Base-by-base conservation (phyloP, 2,329 filamentous ascomycete genomes). In the Ophiostoma australiae region DNA sequence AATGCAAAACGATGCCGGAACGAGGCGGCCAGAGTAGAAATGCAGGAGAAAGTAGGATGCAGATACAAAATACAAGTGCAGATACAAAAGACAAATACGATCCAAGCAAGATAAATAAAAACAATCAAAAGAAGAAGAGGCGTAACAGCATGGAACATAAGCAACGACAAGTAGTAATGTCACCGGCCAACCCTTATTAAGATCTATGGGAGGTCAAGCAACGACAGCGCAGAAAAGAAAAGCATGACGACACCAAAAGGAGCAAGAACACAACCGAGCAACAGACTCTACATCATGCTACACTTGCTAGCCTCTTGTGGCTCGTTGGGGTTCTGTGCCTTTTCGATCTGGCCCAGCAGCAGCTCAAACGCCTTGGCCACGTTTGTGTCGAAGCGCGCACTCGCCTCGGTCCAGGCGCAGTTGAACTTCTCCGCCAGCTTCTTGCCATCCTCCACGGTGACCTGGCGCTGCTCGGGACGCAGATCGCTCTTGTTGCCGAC, bases 401-500 rank as follows among this genome's bases (percentile, higher is more conserved):
- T 96, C 71, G 95, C 93, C 82, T 99, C 95, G 67, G 93, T 97
- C 87, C 93, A 97, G 52, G 91, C 93, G 81, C 94, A 98, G 74
- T 92, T 89, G 80, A 97, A 91, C 81, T 95, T 92, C 77, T 94
- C 91, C 8, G 91, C 90, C 61, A 97, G 83, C 78, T 90, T 91
- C 79, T 91, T 91, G 75, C 94, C 95, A 76, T 97, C 91, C 74
- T 97, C 93, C 69, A 89, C 81, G 41, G 88, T 90, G 75, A 99
- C 93, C 81, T 98, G 94, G 75, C 95, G 91, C 82, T 97, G 93
- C 80, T 97, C 94, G 70, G 93, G 90, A 73, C 92, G 90, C 72
- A 99, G 85, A 80, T 99, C 95, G 79, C 90, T 94, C 84, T 99
- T 99, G 85, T 99, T 99, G 76, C 93, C 95, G 70, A 99, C 94